These are phyloP conservation scores for Fraxinus angustifolia DNA, from an alignment of 305 asterid genomes.

Conservation along the genomic window DNA sequence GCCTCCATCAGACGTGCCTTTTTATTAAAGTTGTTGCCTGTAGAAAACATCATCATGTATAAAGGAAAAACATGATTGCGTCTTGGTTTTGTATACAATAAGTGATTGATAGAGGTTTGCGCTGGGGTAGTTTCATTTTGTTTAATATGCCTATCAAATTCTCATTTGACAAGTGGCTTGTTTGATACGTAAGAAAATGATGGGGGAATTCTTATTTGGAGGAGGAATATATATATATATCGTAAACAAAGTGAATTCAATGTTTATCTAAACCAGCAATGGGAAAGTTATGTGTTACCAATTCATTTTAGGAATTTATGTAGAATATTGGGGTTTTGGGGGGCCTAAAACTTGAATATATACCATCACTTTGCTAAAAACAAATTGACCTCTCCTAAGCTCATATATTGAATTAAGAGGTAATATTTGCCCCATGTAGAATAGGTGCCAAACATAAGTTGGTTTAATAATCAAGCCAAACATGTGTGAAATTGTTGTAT, in stretches of 20 bases:
- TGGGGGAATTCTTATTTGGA: background rate
- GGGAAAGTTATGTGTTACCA: background rate
- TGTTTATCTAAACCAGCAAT: background rate
- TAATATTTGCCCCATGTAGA: background rate
- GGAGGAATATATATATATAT: background rate
- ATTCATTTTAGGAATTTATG: background rate
- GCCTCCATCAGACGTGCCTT: conserved; percentile 29
- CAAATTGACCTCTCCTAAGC: background rate
- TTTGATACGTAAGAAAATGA: background rate
- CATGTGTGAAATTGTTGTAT: background rate
- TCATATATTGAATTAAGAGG: background rate
- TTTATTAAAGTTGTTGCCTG: conserved; percentile 23
- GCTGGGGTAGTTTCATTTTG: background rate
- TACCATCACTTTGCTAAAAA: background rate
- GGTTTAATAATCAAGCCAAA: background rate
- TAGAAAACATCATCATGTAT: background rate
- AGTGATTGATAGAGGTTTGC: background rate
- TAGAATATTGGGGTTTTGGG: background rate
- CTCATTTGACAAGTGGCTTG: background rate
- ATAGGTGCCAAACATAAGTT: background rate
- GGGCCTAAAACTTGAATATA: background rate
- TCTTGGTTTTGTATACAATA: background rate
- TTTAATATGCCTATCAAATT: background rate
- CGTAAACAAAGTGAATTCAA: background rate
- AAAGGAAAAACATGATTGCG: conserved; percentile 10